These are phyloP conservation scores for Ceratocystis diversiconidia DNA, from an alignment of 2,329 filamentous ascomycete genomes.

Conservation along the genomic window DNA sequence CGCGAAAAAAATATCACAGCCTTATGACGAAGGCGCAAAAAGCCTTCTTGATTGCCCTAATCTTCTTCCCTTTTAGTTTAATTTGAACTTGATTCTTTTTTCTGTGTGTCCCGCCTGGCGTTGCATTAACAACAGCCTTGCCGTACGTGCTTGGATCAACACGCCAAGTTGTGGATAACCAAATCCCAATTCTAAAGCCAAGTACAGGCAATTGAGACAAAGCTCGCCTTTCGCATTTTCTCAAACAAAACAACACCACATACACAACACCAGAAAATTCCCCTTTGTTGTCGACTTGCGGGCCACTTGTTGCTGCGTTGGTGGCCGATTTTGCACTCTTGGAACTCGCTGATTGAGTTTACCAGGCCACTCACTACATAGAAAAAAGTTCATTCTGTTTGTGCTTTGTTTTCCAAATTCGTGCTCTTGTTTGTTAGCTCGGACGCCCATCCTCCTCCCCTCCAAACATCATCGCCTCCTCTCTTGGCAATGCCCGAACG, in stretches of 20 bases:
- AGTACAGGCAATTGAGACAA: background rate
- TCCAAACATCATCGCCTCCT: background rate
- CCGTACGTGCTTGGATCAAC: background rate
- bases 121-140: background rate
- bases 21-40: background rate
- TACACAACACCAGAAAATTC: background rate
- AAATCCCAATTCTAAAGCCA: background rate
- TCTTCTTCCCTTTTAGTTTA: background rate
- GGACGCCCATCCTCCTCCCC: background rate
- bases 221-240: background rate
- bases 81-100: background rate
- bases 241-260: background rate
- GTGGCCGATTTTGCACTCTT: background rate
- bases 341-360: background rate
- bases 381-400: background rate
- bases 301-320: conserved; percentile 2
- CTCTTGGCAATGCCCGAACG: conserved; percentile 16
- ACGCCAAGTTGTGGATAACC: background rate
- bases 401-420: background rate
- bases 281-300: background rate
- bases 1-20: background rate
- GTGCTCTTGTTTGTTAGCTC: background rate
- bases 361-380: background rate
- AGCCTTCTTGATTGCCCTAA: background rate
- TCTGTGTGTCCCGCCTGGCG: background rate